These are phyloP conservation scores for Claviceps digitariae DNA, from an alignment of 2,329 filamentous ascomycete genomes.

Conservation along the genomic window DNA sequence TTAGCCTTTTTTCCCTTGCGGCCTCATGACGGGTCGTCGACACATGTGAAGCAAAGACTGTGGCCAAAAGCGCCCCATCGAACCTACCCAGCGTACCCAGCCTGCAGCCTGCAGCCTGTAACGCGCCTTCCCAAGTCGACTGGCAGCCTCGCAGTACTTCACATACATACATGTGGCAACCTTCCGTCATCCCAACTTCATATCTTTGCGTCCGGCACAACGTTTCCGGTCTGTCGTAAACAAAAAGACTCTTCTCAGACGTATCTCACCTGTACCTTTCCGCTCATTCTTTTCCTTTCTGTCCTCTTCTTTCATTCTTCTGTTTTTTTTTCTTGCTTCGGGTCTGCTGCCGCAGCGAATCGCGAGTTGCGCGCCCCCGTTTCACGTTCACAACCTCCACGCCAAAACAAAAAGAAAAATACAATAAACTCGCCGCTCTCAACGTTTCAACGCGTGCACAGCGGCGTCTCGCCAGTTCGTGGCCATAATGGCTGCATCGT, in stretches of 20 bases:
- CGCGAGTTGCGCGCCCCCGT: too few relatives aligned
- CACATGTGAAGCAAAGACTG: not conserved
- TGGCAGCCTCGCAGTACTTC: not conserved
- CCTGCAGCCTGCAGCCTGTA: too few relatives aligned
- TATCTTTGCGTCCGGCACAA: not conserved
- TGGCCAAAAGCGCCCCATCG: not conserved
- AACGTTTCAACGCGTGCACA: not conserved
- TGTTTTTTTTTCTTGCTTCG: too few relatives aligned
- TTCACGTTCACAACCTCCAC: too few relatives aligned
- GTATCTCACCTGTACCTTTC: too few relatives aligned
- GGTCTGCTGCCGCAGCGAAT: too few relatives aligned
- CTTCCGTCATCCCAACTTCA: not conserved
- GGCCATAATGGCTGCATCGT: conserved; percentile 3
- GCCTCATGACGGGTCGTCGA: not conserved
- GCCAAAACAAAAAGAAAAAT: too few relatives aligned
- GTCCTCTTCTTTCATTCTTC: too few relatives aligned
- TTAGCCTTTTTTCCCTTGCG: too few relatives aligned
- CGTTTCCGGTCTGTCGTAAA: not conserved
- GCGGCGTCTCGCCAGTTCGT: not conserved
- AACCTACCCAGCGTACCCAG: not conserved
- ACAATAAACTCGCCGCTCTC: too few relatives aligned
- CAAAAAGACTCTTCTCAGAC: not conserved
- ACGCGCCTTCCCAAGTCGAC: not conserved
- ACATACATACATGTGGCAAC: not conserved
- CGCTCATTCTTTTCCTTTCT: too few relatives aligned